Evolutionary conservation across 306 rosid species (phyloP).

Genomic region (Oxytropis ochrocephala): DNA sequence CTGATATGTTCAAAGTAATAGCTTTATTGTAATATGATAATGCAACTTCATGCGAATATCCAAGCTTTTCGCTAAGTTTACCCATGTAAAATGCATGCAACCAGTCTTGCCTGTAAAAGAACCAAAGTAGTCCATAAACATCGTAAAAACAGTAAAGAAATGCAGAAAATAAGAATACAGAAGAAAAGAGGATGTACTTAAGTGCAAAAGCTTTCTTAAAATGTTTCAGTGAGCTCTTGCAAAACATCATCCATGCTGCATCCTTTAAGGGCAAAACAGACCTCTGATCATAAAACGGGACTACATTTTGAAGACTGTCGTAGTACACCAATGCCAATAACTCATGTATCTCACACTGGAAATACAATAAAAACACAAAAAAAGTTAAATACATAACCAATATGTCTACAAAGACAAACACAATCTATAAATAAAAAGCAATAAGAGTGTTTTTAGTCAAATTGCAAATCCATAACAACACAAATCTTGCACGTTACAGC

Average conservation of each 20-base stretch:
- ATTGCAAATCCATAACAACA: slow-evolving; percentile 17
- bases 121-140: slow-evolving; percentile 13
- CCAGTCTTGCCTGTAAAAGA: slow-evolving; percentile 81
- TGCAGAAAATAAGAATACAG: slow-evolving; percentile 4
- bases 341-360: slow-evolving; percentile 94
- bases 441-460: neutral
- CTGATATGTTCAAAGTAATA: slow-evolving; percentile 72
- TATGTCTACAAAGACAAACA: slow-evolving; percentile 12
- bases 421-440: neutral
- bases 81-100: slow-evolving; percentile 94
- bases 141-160: slow-evolving; percentile 1
- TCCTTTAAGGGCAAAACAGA: slow-evolving; percentile 77
- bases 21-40: slow-evolving; percentile 77
- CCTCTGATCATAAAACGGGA: slow-evolving; percentile 93
- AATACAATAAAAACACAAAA: slow-evolving; percentile 21
- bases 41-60: slow-evolving; percentile 60
- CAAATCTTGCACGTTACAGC: neutral
- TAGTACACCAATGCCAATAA: slow-evolving; percentile 92
- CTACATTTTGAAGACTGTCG: slow-evolving; percentile 95
- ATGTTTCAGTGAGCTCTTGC: slow-evolving; percentile 94
- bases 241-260: slow-evolving; percentile 63
- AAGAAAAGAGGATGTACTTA: slow-evolving; percentile 47
- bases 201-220: slow-evolving; percentile 83
- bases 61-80: slow-evolving; percentile 89
- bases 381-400: slow-evolving; percentile 13